Base-by-base conservation (phyloP, 768 basidiomycete genomes). In the Grammothele lineata region DNA sequence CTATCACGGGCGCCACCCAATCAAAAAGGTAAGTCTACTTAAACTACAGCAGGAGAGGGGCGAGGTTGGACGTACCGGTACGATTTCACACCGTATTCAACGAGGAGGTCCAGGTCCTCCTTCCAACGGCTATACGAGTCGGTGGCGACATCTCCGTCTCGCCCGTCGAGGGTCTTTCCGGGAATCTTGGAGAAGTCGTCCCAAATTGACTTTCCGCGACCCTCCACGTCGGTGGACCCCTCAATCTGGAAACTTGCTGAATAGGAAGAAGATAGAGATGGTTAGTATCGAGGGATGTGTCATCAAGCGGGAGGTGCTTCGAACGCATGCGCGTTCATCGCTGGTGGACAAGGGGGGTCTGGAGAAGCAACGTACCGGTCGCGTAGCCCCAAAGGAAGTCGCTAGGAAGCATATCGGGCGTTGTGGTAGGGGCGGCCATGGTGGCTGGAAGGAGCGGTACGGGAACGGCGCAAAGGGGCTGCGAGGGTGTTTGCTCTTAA, bases 321-420 rank as follows among this genome's bases (percentile, higher is more conserved):
- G 14, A 14, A 14, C 27, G 8, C 14, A n/a, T n/a, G n/a, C n/a
- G n/a, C n/a, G n/a, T n/a, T n/a, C n/a, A n/a, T n/a, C n/a, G n/a
- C n/a, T n/a, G n/a, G n/a, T n/a, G n/a, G n/a, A n/a, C n/a, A n/a
- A n/a, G n/a, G n/a, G n/a, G n/a, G 44, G 15, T 42, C 18, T 17
- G 24, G 47, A n/a, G 15, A 36, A 10, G 33, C 21, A 17, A 58
- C 77, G 53, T 51, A 79, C 83, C 81, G 14, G 84, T 85, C 3
- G 83, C 82, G 57, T 84, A 84, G 37, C 82, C 81, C 78, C 82
- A 85, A 43, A 85, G 67, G 61, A 85, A 83, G 58, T 80, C 76
- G 45, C 70, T 70, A 23, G 80, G 74, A 25, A 85, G 66, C 49
- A 53, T 61, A 51, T 59, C 56, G 17, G 35, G 35, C 35, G 27